Conservation (phyloP, 495 filamentous ascomycete species). For the Aspergillus hancockii region DNA sequence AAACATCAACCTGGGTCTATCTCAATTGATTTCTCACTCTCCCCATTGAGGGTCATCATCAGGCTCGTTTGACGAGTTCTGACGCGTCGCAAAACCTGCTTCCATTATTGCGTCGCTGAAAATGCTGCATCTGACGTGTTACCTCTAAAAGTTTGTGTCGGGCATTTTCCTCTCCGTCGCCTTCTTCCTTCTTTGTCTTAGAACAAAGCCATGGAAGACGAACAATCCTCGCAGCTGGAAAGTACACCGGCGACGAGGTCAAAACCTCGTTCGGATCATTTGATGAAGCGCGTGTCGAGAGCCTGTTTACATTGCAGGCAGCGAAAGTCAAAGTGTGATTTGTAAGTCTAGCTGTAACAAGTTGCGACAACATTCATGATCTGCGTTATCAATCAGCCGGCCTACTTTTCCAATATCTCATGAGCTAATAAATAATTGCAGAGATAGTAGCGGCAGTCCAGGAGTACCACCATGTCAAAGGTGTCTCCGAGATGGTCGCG, state of each 20-base stretch:
- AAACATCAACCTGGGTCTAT: neutral
- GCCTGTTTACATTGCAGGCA: conserved; percentile 64
- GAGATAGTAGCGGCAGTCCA: conserved; percentile 47
- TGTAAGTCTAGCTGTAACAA: conserved; percentile 46
- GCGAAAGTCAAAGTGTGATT: conserved; percentile 64
- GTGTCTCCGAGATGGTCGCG: conserved; percentile 57
- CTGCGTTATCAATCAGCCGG: neutral
- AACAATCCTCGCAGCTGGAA: conserved; percentile 18
- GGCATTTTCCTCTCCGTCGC: neutral
- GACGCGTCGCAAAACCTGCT: neutral
- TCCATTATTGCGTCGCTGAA: conserved; percentile 3
- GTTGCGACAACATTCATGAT: neutral
- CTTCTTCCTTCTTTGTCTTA: neutral
- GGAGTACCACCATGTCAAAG: conserved; percentile 58
- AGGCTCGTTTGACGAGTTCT: neutral
- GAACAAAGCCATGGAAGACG: conserved; percentile 17
- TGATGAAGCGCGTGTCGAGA: conserved; percentile 59
- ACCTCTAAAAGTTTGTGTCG: neutral
- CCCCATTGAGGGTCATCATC: neutral
- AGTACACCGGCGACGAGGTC: conserved; percentile 17
- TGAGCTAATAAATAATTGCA: conserved; percentile 27
- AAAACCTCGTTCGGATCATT: conserved; percentile 27
- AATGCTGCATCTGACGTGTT: conserved; percentile 7
- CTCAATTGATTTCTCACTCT: neutral
- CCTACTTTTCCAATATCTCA: neutral